Percentiles rank a stretch among this genome's conserved stretches.
These are phyloP conservation scores for Phytophthora pinifolia DNA, from an alignment of 352 stramenopile genomes.

Conservation along the genomic window DNA sequence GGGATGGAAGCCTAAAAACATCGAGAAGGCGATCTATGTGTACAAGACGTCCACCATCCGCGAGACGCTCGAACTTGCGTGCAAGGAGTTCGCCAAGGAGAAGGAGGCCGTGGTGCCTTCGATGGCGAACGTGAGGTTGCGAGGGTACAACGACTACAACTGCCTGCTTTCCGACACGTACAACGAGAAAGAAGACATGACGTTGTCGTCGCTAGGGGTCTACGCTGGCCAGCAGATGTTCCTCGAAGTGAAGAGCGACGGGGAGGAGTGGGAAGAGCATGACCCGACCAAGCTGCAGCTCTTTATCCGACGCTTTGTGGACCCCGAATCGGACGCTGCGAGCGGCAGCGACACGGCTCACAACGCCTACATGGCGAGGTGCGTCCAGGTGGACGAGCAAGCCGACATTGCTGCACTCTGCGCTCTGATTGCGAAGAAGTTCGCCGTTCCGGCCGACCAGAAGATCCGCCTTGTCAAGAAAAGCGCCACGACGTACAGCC, in stretches of 20 bases:
- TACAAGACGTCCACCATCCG: conserved; percentile 75
- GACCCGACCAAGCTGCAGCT: conserved; percentile 68
- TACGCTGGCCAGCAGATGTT: conserved; percentile 77
- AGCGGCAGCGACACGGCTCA: conserved; percentile 10
- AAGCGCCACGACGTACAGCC: conserved; percentile 63
- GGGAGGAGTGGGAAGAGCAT: conserved; percentile 66
- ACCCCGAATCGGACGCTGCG: conserved; percentile 14
- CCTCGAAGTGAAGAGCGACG: conserved; percentile 61
- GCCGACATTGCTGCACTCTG: conserved; percentile 54
- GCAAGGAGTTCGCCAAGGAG: conserved; percentile 63
- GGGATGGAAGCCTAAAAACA: conserved; percentile 54
- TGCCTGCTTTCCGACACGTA: conserved; percentile 66
- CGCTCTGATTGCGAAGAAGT: conserved; percentile 53
- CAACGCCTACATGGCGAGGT: conserved; percentile 41
- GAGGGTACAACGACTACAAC: conserved; percentile 80
- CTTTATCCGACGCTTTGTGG: conserved; percentile 66
- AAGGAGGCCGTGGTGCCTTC: conserved; percentile 47
- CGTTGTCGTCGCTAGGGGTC: conserved; percentile 55
- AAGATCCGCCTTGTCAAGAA: conserved; percentile 73
- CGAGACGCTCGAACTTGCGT: conserved; percentile 45
- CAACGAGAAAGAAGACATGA: conserved; percentile 53
- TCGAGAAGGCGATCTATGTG: conserved; percentile 70
- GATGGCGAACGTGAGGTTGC: conserved; percentile 60
- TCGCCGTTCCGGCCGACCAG: conserved; percentile 34
- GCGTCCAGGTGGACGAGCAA: conserved; percentile 66